These are phyloP conservation scores for Metrosideros polymorpha DNA, from an alignment of 441 rosid species.

Conservation along the genomic window DNA sequence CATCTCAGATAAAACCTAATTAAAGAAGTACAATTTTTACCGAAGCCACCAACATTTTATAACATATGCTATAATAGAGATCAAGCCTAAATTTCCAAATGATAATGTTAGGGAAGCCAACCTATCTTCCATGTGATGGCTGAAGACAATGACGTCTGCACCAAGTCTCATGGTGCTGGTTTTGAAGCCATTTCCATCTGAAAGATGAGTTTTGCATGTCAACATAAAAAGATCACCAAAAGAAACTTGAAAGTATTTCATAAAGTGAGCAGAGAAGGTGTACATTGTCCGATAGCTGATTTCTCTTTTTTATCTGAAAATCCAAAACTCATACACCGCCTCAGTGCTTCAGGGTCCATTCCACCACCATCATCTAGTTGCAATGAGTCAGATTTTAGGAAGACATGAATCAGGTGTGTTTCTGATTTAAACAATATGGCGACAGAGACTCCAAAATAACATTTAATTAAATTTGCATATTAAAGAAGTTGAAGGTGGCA, in stretches of 20 bases:
- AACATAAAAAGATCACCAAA: neutral
- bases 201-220: neutral
- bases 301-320: conserved; percentile 79
- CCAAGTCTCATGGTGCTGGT: conserved; percentile 6
- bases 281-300: conserved; percentile 84
- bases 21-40: neutral
- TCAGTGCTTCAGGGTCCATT: conserved; percentile 83
- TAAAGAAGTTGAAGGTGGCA: neutral
- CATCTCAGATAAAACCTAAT: neutral
- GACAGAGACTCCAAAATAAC: neutral
- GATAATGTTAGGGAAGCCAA: conserved; percentile 14
- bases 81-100: neutral
- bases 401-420: conserved; percentile 5
- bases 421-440: neutral
- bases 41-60: neutral
- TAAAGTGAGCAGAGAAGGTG: conserved; percentile 7
- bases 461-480: neutral
- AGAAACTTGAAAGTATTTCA: neutral
- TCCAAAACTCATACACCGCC: conserved; percentile 93
- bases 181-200: conserved; percentile 5
- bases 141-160: neutral
- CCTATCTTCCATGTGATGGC: conserved; percentile 37
- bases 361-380: conserved; percentile 90
- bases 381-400: conserved; percentile 6
- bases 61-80: neutral